Evolutionary conservation across 352 stramenopile genomes (phyloP).

Genomic region (Phytophthora pseudosyringae): DNA sequence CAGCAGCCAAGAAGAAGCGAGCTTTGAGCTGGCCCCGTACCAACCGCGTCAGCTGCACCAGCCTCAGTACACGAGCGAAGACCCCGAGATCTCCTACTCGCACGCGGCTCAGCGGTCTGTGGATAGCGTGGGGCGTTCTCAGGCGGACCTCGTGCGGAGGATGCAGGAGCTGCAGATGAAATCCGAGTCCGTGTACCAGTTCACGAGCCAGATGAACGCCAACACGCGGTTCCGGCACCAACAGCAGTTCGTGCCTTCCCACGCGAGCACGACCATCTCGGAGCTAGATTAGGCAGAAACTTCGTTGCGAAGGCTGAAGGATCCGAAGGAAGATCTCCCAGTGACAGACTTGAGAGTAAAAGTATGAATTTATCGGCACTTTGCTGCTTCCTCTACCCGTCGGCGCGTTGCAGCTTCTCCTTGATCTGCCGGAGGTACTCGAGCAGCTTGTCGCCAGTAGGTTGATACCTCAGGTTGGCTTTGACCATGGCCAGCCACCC

Average conservation of each 20-base stretch:
- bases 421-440: slow-evolving; percentile 3
- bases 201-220: slow-evolving; percentile 55
- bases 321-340: slow-evolving; percentile 11
- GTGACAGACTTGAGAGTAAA: slow-evolving; percentile 5
- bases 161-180: slow-evolving; percentile 64
- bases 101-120: slow-evolving; percentile 6
- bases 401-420: not conserved
- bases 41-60: slow-evolving; percentile 24
- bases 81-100: slow-evolving; percentile 23
- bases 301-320: not conserved
- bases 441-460: slow-evolving; percentile 4
- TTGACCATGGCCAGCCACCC: slow-evolving; percentile 5
- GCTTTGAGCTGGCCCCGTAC: slow-evolving; percentile 24
- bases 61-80: slow-evolving; percentile 18
- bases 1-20: slow-evolving; percentile 25
- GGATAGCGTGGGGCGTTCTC: not conserved
- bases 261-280: slow-evolving; percentile 25
- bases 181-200: slow-evolving; percentile 66
- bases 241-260: slow-evolving; percentile 10
- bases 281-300: slow-evolving; percentile 33
- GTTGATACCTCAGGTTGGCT: slow-evolving; percentile 15
- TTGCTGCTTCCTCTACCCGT: not conserved
- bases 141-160: slow-evolving; percentile 45
- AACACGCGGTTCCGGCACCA: slow-evolving; percentile 27
- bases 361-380: not conserved